Percentiles rank a stretch among this genome's conserved stretches.
Conservation (phyloP, 441 rosid species). For the Eruca vesicaria region DNA sequence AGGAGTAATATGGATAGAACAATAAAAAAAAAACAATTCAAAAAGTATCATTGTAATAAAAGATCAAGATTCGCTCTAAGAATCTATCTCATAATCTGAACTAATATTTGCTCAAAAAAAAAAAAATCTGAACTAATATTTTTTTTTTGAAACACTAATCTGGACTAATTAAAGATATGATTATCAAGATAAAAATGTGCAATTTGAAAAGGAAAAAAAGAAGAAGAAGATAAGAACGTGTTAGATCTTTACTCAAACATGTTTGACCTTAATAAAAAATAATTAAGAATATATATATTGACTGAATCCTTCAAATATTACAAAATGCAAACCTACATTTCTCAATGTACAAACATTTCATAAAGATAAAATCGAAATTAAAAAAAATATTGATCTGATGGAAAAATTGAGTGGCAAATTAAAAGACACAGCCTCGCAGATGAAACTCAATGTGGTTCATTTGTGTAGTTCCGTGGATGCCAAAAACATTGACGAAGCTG, state of each 20-base stretch:
- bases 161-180: not conserved
- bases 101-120: too few species aligned
- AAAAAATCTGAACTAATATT: too few species aligned
- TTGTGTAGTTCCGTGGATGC: slow-evolving; percentile 7
- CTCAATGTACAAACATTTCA: not conserved
- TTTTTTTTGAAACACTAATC: too few species aligned
- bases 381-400: not conserved
- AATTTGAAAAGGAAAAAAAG: not conserved
- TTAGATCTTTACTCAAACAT: not conserved
- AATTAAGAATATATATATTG: not conserved
- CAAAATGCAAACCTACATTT: not conserved
- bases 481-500: slow-evolving; percentile 23
- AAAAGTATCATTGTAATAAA: too few species aligned
- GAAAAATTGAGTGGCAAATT: slow-evolving; percentile 17
- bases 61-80: too few species aligned
- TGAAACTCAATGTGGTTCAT: slow-evolving; percentile 29
- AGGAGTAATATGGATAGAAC: too few species aligned
- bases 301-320: not conserved
- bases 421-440: slow-evolving; percentile 20
- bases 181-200: not conserved
- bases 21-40: too few species aligned
- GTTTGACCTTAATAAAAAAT: not conserved
- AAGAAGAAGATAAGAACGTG: slow-evolving; percentile 3
- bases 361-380: not conserved
- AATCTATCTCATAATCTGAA: too few species aligned